phyloP scores from a whole-genome alignment of 148 eudicot genomes.

The Fagopyrum homotropicum region DNA sequence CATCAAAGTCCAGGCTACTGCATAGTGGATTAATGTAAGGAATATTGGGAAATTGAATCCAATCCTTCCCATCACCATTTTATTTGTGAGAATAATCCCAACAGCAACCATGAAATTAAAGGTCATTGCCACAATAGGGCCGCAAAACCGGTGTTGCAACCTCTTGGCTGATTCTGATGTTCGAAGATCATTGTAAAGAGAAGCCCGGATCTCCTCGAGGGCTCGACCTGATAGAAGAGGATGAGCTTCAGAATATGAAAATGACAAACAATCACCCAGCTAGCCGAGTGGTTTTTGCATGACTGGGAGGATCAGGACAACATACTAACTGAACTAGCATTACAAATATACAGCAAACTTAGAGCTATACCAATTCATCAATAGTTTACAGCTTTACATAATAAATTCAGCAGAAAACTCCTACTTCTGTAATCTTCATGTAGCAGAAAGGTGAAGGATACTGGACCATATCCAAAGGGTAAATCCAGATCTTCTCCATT shows the following conservation, averaged over 20 bases:
- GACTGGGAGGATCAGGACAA: no score
- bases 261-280: no score
- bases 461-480: no score
- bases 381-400: neutral
- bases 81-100: slow-evolving; percentile 71
- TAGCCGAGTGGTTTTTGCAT: no score
- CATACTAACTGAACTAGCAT: no score
- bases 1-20: slow-evolving; percentile 60
- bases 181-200: slow-evolving; percentile 63
- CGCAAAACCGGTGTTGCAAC: slow-evolving; percentile 74
- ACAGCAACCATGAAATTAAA: slow-evolving; percentile 82
- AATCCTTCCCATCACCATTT: slow-evolving; percentile 78
- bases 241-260: neutral
- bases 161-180: slow-evolving; percentile 82
- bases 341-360: no score
- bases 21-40: slow-evolving; percentile 73
- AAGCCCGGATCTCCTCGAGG: slow-evolving; percentile 77
- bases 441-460: no score
- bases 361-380: no score
- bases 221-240: slow-evolving; percentile 45
- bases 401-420: neutral
- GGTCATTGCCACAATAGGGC: slow-evolving; percentile 72
- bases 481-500: no score
- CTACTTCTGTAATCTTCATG: neutral
- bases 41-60: slow-evolving; percentile 84